Percentiles rank a stretch among this genome's conserved stretches.
These are phyloP conservation scores for Pythium phragmitis DNA, from an alignment of 352 stramenopile genomes.

Conservation along the genomic window DNA sequence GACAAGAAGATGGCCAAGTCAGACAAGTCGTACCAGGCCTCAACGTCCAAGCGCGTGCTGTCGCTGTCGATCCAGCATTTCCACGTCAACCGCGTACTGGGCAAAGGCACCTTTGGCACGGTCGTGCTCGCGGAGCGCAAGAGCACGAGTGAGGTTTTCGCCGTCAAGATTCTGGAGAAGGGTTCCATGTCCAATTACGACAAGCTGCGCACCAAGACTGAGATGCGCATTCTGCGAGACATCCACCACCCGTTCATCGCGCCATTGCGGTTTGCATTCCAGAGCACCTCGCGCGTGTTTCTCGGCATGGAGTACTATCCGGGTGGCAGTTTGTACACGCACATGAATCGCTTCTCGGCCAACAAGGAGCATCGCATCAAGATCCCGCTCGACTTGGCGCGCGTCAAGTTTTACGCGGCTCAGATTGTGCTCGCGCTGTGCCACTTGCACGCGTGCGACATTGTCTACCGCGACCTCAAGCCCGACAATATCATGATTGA, in stretches of 20 bases:
- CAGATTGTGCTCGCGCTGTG: conserved; percentile 92
- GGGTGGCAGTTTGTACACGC: conserved; percentile 84
- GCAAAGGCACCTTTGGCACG: conserved; percentile 95
- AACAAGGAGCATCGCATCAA: conserved; percentile 89
- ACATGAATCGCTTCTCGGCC: conserved; percentile 92
- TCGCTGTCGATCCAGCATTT: conserved; percentile 93
- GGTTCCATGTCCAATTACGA: conserved; percentile 90
- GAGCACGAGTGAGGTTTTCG: conserved; percentile 87
- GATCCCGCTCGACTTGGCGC: conserved; percentile 72
- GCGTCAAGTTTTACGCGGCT: conserved; percentile 89
- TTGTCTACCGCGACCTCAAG: conserved; percentile 96
- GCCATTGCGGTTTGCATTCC: conserved; percentile 85
- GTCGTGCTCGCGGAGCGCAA: conserved; percentile 83
- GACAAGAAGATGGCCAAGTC: conserved; percentile 67
- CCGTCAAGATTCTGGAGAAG: conserved; percentile 93
- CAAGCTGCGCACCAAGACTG: conserved; percentile 91
- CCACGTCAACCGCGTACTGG: conserved; percentile 92
- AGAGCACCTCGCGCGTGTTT: conserved; percentile 79
- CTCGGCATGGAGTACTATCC: conserved; percentile 87
- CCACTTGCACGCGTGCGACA: conserved; percentile 91
- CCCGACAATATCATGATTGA: conserved; percentile 96
- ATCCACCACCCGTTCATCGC: conserved; percentile 93
- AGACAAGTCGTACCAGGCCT: conserved; percentile 68
- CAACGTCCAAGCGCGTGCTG: conserved; percentile 79
- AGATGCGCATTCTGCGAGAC: conserved; percentile 89